phyloP scores from a whole-genome alignment of 2,329 filamentous ascomycete species.

The Coniosporium tulheliwenetii region DNA sequence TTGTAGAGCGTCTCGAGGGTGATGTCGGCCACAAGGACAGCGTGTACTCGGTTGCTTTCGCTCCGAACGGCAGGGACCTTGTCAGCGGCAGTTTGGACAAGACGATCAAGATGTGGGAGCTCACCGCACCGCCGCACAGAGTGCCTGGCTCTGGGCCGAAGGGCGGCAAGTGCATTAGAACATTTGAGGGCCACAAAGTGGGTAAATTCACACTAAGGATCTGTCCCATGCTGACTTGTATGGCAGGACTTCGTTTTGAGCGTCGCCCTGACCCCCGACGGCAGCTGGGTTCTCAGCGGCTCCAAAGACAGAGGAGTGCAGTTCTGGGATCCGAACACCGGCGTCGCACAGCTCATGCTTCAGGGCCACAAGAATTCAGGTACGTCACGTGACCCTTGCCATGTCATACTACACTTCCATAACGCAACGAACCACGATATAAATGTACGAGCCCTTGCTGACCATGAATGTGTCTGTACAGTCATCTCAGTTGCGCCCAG shows the following conservation, averaged over 20 bases:
- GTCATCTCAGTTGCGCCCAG: constrained; percentile 96
- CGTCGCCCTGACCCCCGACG: constrained; percentile 87
- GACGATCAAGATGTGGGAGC: constrained; percentile 99
- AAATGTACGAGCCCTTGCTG: no score
- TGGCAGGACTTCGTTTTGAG: constrained; percentile 83
- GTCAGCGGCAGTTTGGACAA: constrained; percentile 93
- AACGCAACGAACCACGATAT: no score
- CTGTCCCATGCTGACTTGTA: constrained; percentile 6
- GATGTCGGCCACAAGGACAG: constrained; percentile 92
- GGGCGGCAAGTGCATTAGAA: constrained; percentile 86
- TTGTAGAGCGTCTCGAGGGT: constrained; percentile 84
- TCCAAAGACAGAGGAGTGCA: constrained; percentile 96
- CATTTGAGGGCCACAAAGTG: constrained; percentile 92
- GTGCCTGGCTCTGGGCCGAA: constrained; percentile 54
- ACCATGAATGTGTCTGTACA: constrained; percentile 12
- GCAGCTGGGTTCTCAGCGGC: constrained; percentile 89
- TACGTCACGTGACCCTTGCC: constrained; percentile 10
- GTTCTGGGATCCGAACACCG: constrained; percentile 94
- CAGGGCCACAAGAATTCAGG: constrained; percentile 96
- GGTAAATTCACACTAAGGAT: constrained; percentile 9
- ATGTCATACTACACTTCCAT: not conserved
- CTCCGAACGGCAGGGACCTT: constrained; percentile 79
- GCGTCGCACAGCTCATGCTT: constrained; percentile 91
- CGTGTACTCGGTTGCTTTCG: constrained; percentile 93
- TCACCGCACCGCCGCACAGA: constrained; percentile 54